Evolutionary conservation across 1,284 basidiomycete species (phyloP), one percentile per base, ranked within the genome.

Genomic region (Ustilago tritici): DNA sequence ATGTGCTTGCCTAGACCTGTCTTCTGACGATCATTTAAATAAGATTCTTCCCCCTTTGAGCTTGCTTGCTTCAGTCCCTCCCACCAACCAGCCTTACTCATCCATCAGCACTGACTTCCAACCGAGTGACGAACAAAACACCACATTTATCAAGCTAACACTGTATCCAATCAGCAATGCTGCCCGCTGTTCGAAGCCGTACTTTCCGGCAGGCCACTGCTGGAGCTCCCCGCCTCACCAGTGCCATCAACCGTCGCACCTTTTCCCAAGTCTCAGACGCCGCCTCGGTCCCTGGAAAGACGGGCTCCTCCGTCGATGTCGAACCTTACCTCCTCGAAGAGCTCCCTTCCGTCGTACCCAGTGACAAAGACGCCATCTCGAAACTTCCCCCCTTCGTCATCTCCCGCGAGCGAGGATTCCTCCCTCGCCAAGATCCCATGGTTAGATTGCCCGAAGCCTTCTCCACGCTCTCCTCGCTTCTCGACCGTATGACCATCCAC

Each of bases 401-500:
- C 23, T 76, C 71, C 12, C 71, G 79, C 36, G 66, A 78, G 19
- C 68, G 72, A 17, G 81, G 81, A 17, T 82, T 82, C 64, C 66
- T 82, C 0, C 81, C 81, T 12, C 74, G 78, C 17, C 23, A 74
- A 36, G 83, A 84, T 40, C 83, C 83, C 5, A 49, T 84, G 28
- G 68, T 54, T 55, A 38, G 70, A 14, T 66, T 85, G 5, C 83
- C 83, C 6, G 10, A 47, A 4, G 55, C 60, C 5, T 85, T 84
- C 50, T 59, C 57, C n/a, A 57, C 56, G 7, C 70, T 85, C 36
- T 70, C 70, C 9, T 76, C 74, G 7, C 75, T 85, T 14, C 76
- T 85, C 5, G 64, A 83, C 43, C 65, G 82, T 34, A 85, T 85
- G 83, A 85, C 83, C 14, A 82, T 85, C 61, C 65, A 65, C 28